A percentile compares a stretch with the other conserved stretches of the same genome.
Conservation (phyloP, 148 eudicot species). For the Agrostemma githago region DNA sequence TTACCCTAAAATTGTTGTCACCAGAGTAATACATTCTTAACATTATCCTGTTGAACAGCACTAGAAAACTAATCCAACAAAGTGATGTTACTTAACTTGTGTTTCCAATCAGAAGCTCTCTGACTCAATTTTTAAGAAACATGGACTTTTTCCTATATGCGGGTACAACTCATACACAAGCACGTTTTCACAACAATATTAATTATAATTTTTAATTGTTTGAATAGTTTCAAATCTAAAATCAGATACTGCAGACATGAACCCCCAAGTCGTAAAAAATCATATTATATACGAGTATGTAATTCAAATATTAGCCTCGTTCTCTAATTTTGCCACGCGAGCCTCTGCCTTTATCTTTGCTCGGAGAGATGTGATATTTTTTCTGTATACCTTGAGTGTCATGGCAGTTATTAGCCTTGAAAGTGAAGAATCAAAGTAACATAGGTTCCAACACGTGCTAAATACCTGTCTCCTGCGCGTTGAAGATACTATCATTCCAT, state of each 20-base stretch:
- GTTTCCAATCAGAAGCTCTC: too few relatives aligned
- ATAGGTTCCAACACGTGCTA: slow-evolving; percentile 1
- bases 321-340: not conserved
- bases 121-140: too few relatives aligned
- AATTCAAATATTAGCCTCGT: not conserved
- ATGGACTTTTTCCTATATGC: too few relatives aligned
- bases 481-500: not conserved
- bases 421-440: not conserved
- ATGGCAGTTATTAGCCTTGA: not conserved
- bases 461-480: not conserved
- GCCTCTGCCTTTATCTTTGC: not conserved
- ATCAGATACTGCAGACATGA: not conserved
- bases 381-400: not conserved
- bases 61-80: not conserved
- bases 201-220: too few relatives aligned
- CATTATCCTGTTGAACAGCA: too few relatives aligned
- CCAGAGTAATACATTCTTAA: too few relatives aligned
- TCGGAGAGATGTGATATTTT: not conserved
- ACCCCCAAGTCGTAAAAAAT: not conserved
- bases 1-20: too few relatives aligned
- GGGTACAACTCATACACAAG: too few relatives aligned
- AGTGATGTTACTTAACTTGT: not conserved
- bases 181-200: too few relatives aligned
- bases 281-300: not conserved
- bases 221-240: too few relatives aligned